Evolutionary conservation across 2,329 filamentous ascomycete genomes (phyloP), one percentile per base, ranked within the genome.

Genomic region (Epichloe elymi): DNA sequence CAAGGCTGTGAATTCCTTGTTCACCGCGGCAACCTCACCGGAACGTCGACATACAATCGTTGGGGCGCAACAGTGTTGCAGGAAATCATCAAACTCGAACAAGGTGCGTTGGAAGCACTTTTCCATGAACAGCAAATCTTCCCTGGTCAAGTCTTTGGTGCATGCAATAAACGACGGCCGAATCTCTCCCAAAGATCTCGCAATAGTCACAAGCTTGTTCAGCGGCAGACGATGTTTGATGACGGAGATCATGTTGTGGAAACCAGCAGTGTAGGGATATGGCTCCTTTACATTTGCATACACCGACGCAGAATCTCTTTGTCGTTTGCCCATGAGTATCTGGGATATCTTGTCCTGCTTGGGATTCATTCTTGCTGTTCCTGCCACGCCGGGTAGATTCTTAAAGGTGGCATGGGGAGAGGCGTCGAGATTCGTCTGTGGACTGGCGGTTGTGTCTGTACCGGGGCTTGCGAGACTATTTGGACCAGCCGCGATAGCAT

Each of bases 41-140:
- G 90, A 95, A 46, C 93, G 82, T 46, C 93, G 82, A 62, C 88
- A 94, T 26, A 97, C 88, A 52, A 98, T 82, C 0, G 90, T 95
- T 0, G 93, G 93, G 4, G 89, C 94, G 39, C 88, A 88, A 54
- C 85, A 88, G 56, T 88, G 83, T 52, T 87, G 82, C 72, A 96
- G 86, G 58, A 94, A 93, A 57, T 95, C 88, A 63, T 97, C 88
- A 61, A 95, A 94, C 64, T 95, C 89, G 62, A 89, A 88, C 11
- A 97, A 74, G 0, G 88, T 94, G 38, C 93, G 81, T 67, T 98
- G 93, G 63, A 97, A 88, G 61, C 87, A 94, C 69, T 95, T 95
- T 66, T 98, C 93, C 86, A 95, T 95, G 66, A 97, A 96, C 20
- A 98, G 83, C 30, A 97, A 74, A 66, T 98, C 93, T 60, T 93